A percentile compares a stretch with the other conserved stretches of the same genome.
phyloP scores from a whole-genome alignment of 2,329 filamentous ascomycete genomes.

The Monilinia polystroma region DNA sequence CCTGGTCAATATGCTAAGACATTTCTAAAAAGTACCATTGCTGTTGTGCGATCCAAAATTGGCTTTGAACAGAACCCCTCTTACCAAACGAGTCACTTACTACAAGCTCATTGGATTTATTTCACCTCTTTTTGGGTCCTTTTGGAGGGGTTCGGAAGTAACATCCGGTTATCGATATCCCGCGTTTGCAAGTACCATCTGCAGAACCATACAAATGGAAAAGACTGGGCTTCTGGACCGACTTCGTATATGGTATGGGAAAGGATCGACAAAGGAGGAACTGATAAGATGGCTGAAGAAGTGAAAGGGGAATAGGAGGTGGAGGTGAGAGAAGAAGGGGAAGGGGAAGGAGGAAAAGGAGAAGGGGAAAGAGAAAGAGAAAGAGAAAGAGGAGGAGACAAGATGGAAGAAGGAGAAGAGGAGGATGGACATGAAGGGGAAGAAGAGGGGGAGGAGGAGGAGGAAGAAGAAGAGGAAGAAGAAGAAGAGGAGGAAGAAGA shows the following conservation, averaged over 20 bases:
- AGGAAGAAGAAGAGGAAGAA: neutral
- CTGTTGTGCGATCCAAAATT: neutral
- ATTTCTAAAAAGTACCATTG: neutral
- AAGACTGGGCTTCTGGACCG: too few relatives aligned
- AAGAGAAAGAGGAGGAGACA: neutral
- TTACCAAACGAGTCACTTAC: neutral
- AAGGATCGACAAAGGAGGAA: too few relatives aligned
- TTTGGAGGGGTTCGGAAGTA: neutral
- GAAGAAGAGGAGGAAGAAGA: neutral
- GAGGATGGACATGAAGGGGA: neutral
- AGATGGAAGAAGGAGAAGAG: neutral
- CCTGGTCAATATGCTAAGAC: neutral
- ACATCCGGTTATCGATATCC: constrained; percentile 1
- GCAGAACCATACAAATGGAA: neutral
- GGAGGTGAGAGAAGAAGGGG: neutral
- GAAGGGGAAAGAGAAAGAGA: too few relatives aligned
- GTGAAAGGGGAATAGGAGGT: neutral
- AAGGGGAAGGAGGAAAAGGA: neutral
- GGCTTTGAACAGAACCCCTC: neutral
- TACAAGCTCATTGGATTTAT: neutral
- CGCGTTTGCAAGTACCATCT: neutral
- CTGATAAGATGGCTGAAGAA: too few relatives aligned
- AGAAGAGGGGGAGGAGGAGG: neutral
- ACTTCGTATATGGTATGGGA: too few relatives aligned
- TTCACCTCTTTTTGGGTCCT: neutral